Base-by-base conservation (phyloP, 2,329 filamentous ascomycete genomes). In the Didymosphaeria variabile region DNA sequence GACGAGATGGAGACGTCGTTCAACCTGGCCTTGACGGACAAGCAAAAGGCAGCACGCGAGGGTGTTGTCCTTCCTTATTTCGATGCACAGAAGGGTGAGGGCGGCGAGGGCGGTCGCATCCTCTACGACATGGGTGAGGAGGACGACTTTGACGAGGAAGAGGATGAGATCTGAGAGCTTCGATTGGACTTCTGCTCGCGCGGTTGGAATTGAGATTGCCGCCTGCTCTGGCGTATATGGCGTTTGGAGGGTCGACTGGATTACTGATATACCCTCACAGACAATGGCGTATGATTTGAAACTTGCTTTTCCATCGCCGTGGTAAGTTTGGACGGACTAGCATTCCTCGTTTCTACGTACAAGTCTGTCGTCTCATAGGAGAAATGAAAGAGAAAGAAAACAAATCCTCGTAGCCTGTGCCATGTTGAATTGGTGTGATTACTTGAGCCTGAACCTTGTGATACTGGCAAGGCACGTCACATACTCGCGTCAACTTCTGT, bases 91-190 rank as follows among this genome's bases (percentile, higher is more conserved):
- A 92, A 88, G 56, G 90, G 89, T 2, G 78, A 82, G 60, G 87
- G 85, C 5, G 94, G 94, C 0, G 93, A 97, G 71, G 94, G 95
- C 5, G 95, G 95, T 0, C 86, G 94, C 62, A 99, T 99, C 67
- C 75, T 99, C 72, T 99, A 99, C 77, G 94, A 98, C 70, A 97
- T 98, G 91, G 94, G 94, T 1, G 87, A 89, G 64, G 95, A 98
- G 81, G 95, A 99, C 79, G 93, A 98, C 76, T 98, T 97, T 80
- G 94, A 97, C 69, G 94, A 97, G 61, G 93, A 97, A 73, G 93
- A 97, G 72, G 94, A 97, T 80, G 94, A 97, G 80, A 93, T 94
- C 67, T 94, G 62, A 72, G 40, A 32, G 17, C n/a, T 19, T 15
- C 10, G 26, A 10, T 10, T 44, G 13, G 23, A 26, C 0, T 1